Evolutionary conservation across 148 eudicot species (phyloP).

Genomic region (Nepenthes gracilis): DNA sequence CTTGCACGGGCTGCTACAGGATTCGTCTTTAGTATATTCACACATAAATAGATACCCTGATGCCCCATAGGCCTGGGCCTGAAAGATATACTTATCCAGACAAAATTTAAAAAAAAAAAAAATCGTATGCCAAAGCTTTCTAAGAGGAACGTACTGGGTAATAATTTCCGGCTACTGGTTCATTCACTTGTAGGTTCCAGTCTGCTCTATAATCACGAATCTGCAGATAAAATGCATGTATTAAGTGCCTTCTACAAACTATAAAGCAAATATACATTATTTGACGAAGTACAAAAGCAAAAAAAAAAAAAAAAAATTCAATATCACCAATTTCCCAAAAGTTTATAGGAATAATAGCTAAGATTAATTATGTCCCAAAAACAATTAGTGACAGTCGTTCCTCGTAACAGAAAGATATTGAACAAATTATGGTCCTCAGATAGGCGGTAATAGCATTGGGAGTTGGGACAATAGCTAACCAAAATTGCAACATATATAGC

Average conservation of each 20-base stretch:
- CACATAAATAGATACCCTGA: neutral
- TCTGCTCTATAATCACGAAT: slow-evolving; percentile 91
- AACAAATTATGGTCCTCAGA: neutral
- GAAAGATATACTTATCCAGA: neutral
- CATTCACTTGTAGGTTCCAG: slow-evolving; percentile 82
- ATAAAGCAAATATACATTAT: too few relatives aligned
- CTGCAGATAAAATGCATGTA: slow-evolving; percentile 23
- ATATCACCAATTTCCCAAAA: neutral
- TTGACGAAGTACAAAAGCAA: neutral
- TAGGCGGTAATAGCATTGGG: neutral
- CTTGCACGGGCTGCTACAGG: too few relatives aligned
- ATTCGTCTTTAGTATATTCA: too few relatives aligned
- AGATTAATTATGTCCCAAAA: too few relatives aligned
- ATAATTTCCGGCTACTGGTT: slow-evolving; percentile 95
- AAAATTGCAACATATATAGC: neutral
- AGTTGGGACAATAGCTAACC: neutral
- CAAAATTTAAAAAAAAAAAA: neutral
- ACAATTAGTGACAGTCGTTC: too few relatives aligned
- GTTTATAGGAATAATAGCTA: too few relatives aligned
- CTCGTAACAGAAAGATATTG: too few relatives aligned
- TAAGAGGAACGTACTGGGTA: slow-evolving; percentile 66
- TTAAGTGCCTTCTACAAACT: neutral
- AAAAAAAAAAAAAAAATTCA: neutral
- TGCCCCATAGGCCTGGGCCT: neutral
- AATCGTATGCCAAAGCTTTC: neutral